Percentiles rank a stretch among this genome's conserved stretches.
Conservation (phyloP, 129 eudicot genomes). For the Lactuca sativa region DNA sequence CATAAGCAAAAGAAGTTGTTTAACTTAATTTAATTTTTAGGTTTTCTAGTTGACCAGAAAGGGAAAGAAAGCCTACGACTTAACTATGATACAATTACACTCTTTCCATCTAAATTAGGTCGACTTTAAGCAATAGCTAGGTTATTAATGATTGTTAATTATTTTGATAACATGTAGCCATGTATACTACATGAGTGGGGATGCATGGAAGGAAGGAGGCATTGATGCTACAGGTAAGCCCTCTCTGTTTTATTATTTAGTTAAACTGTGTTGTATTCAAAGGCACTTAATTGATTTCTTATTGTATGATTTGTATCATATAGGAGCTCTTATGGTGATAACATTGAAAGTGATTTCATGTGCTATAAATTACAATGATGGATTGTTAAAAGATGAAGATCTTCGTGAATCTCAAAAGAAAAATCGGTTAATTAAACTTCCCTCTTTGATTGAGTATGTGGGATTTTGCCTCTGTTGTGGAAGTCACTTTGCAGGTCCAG, state of each 20-base stretch:
- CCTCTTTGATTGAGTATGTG: slow-evolving; percentile 66
- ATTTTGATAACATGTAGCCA: slow-evolving; percentile 56
- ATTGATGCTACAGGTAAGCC: slow-evolving; percentile 93
- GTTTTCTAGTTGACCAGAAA: neutral
- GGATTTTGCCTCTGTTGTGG: slow-evolving; percentile 96
- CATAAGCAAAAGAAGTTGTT: neutral
- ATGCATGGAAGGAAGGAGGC: slow-evolving; percentile 99
- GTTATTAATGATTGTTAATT: slow-evolving; percentile 7
- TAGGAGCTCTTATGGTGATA: slow-evolving; percentile 94
- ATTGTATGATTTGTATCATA: neutral
- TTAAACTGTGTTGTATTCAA: slow-evolving; percentile 2
- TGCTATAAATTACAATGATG: slow-evolving; percentile 87
- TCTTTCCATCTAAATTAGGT: neutral
- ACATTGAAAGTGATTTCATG: slow-evolving; percentile 88
- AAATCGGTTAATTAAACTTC: slow-evolving; percentile 68
- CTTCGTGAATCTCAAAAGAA: slow-evolving; percentile 87
- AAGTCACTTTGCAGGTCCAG: slow-evolving; percentile 98
- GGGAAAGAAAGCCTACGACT: neutral
- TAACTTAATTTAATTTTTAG: neutral
- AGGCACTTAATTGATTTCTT: neutral
- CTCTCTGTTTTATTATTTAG: neutral
- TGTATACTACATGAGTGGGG: slow-evolving; percentile 99
- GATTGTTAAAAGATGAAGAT: slow-evolving; percentile 71
- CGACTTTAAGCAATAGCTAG: neutral
- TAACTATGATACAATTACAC: neutral